Base-by-base conservation (phyloP, 2,329 filamentous ascomycete species). In the Trichophyton mentagrophytes region DNA sequence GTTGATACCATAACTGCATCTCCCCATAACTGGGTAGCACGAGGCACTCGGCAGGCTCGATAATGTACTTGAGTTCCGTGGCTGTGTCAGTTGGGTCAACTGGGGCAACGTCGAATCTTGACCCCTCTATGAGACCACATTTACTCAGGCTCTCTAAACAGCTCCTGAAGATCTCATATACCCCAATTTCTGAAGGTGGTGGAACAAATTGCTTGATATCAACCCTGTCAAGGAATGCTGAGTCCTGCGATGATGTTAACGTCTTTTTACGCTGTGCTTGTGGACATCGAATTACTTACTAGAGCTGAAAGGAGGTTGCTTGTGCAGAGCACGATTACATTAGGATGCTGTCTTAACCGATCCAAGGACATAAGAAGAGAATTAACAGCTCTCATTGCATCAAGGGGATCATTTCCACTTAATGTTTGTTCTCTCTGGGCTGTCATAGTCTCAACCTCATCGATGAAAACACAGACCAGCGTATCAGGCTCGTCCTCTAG, bases 371-470 rank as follows among this genome's bases (percentile, higher is more conserved):
- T 78, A 0, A 81, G 72, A 0, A 81, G 69, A 59, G 79, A 75
- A 61, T 80, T 80, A 0, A 79, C 79, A 3, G 78, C 77, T 51
- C 78, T 70, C 63, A 80, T 67, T 1, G 75, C 73, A 64, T 81
- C 78, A 13, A 69, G 70, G 38, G 75, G 76, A 61, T 80, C 78
- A 57, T 73, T 75, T 13, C 71, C 69, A 46, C 59, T 66, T 0
- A 72, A 63, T 1, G 73, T 71, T 51, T 73, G 70, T 61, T 78
- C 73, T 38, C 78, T 73, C 5, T 69, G 73, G 47, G 73, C 70
- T n/a, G 77, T 75, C 17, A 81, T 67, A 2, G 73, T 78, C 63
- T 81, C 79, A 15, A 80, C 73, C 62, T 80, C 79, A 61, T 81
- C 79, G 42, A 81, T 75, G 17, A 80, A 67, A 0, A 80, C 73